phyloP scores from a whole-genome alignment of 2,329 filamentous ascomycete genomes.

The Aspergillus ochraceus region DNA sequence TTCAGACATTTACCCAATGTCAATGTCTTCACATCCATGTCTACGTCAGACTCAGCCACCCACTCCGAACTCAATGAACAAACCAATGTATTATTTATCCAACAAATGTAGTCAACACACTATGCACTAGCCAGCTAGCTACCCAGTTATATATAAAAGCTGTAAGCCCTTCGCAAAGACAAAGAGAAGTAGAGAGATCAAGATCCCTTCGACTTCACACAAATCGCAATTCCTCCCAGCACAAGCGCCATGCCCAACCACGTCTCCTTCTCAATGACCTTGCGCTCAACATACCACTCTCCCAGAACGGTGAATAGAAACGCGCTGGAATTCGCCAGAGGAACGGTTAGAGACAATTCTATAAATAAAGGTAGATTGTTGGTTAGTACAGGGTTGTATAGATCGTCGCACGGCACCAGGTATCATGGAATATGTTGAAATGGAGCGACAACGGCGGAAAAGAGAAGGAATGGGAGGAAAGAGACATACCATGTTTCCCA shows the following conservation, averaged over 20 bases:
- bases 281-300: constrained; percentile 92
- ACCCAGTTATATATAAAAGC: too few relatives aligned
- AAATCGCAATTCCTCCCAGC: constrained; percentile 76
- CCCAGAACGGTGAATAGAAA: constrained; percentile 95
- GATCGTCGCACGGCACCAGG: background rate
- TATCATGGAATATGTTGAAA: background rate
- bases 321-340: constrained; percentile 89
- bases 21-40: background rate
- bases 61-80: background rate
- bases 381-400: background rate
- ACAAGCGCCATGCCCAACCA: constrained; percentile 80
- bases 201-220: constrained; percentile 62
- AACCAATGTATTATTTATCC: background rate
- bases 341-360: constrained; percentile 92
- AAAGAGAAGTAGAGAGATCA: too few relatives aligned
- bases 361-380: background rate
- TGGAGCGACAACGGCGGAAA: background rate
- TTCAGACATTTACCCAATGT: too few relatives aligned
- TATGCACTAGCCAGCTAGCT: background rate
- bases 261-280: constrained; percentile 83
- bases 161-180: too few relatives aligned
- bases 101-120: background rate
- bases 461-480: constrained; percentile 11
- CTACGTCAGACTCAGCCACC: background rate
- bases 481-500: constrained; percentile 78